Evolutionary conservation across 2,329 filamentous ascomycete species (phyloP).

Genomic region (Beauveria brongniartii): DNA sequence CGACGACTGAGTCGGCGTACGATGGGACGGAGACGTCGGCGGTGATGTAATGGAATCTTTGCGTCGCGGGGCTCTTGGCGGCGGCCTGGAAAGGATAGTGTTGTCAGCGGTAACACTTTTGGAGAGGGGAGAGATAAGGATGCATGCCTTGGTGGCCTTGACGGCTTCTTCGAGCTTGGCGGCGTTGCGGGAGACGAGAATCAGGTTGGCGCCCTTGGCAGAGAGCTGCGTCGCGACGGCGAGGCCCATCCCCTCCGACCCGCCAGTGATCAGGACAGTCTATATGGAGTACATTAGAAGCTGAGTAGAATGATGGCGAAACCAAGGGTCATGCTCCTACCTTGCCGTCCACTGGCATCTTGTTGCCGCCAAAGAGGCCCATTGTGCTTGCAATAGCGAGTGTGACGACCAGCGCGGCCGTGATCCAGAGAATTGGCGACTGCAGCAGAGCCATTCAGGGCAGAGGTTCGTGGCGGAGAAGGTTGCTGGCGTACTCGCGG

Average conservation of each 20-base stretch:
- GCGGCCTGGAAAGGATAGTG: slow-evolving; percentile 41
- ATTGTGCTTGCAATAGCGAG: slow-evolving; percentile 40
- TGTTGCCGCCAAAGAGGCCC: slow-evolving; percentile 61
- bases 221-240: slow-evolving; percentile 67
- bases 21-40: slow-evolving; percentile 68
- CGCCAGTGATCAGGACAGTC: slow-evolving; percentile 86
- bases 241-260: slow-evolving; percentile 86
- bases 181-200: slow-evolving; percentile 73
- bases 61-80: slow-evolving; percentile 55
- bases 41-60: slow-evolving; percentile 76
- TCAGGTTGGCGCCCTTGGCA: slow-evolving; percentile 74
- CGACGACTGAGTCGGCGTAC: slow-evolving; percentile 63
- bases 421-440: slow-evolving; percentile 16
- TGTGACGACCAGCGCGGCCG: slow-evolving; percentile 23
- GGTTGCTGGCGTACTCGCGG: not conserved
- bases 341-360: slow-evolving; percentile 78
- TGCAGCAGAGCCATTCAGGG: slow-evolving; percentile 1
- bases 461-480: not conserved
- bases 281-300: slow-evolving; percentile 26
- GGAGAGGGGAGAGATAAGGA: not conserved
- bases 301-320: not conserved
- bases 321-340: slow-evolving; percentile 34
- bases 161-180: slow-evolving; percentile 67
- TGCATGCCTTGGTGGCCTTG: slow-evolving; percentile 51
- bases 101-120: not conserved